Percentiles rank a stretch among this genome's conserved stretches.
Conservation (phyloP, 2,329 filamentous ascomycete genomes). For the Aschersonia sp. region DNA sequence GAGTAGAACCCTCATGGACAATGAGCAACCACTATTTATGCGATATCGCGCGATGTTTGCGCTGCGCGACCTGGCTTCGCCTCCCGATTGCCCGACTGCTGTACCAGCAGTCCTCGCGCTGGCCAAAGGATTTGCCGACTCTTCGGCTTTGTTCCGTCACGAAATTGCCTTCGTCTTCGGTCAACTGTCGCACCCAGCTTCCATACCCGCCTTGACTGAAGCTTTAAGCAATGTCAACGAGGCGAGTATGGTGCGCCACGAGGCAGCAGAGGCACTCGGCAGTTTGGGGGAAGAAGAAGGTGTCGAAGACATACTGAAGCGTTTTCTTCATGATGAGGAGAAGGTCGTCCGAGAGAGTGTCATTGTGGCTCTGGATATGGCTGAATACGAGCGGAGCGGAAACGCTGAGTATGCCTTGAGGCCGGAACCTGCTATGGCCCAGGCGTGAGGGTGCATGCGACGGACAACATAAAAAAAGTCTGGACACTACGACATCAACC, state of each 20-base stretch:
- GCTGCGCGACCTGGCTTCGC: conserved; percentile 84
- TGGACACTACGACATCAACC: not conserved
- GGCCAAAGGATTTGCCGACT: conserved; percentile 70
- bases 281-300: conserved; percentile 88
- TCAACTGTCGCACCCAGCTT: conserved; percentile 90
- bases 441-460: conserved; percentile 15
- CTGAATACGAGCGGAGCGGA: conserved; percentile 83
- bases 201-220: conserved; percentile 73
- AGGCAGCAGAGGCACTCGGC: conserved; percentile 90
- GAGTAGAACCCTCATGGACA: conserved; percentile 65
- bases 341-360: conserved; percentile 90
- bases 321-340: conserved; percentile 80
- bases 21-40: conserved; percentile 66
- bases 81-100: conserved; percentile 79
- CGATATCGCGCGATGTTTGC: conserved; percentile 98
- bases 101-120: conserved; percentile 76
- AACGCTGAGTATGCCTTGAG: conserved; percentile 87
- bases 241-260: conserved; percentile 91
- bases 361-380: conserved; percentile 93
- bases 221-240: conserved; percentile 68
- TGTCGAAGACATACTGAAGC: conserved; percentile 71
- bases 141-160: conserved; percentile 87
- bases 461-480: not conserved
- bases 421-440: conserved; percentile 41
- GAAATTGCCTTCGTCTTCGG: conserved; percentile 98